Percentiles rank a stretch among this genome's conserved stretches.
phyloP scores from a whole-genome alignment of 345 rosid genomes.

The Sisymbrium irio region DNA sequence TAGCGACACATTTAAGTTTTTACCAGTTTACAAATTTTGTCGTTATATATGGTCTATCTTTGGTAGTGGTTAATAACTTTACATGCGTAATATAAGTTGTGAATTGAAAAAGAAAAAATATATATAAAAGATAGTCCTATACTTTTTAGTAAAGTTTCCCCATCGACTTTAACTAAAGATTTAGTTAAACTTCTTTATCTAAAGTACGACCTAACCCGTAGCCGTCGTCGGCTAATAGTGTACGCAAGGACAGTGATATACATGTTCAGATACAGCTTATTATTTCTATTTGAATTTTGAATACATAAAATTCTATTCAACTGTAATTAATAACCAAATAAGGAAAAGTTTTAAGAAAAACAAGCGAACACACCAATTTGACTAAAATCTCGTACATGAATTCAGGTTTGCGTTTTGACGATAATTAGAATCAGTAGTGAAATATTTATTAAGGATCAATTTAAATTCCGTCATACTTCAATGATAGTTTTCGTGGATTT shows the following conservation, averaged over 20 bases:
- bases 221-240: constrained; percentile 17
- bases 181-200: constrained; percentile 2
- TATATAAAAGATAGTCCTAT: neutral
- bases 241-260: neutral
- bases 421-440: neutral
- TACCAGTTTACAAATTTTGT: neutral
- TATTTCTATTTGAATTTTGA: neutral
- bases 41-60: neutral
- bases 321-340: neutral
- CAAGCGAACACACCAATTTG: neutral
- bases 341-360: neutral
- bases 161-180: constrained; percentile 21
- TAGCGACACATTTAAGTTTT: constrained; percentile 1
- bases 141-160: constrained; percentile 13
- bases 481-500: neutral
- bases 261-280: neutral
- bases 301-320: neutral
- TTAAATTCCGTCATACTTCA: neutral
- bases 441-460: neutral
- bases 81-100: neutral
- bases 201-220: neutral
- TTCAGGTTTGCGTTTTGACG: neutral
- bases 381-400: neutral
- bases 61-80: neutral
- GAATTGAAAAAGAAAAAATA: neutral